Evolutionary conservation across 1,284 basidiomycete species (phyloP).

Genomic region (Heliocybe sulcata): DNA sequence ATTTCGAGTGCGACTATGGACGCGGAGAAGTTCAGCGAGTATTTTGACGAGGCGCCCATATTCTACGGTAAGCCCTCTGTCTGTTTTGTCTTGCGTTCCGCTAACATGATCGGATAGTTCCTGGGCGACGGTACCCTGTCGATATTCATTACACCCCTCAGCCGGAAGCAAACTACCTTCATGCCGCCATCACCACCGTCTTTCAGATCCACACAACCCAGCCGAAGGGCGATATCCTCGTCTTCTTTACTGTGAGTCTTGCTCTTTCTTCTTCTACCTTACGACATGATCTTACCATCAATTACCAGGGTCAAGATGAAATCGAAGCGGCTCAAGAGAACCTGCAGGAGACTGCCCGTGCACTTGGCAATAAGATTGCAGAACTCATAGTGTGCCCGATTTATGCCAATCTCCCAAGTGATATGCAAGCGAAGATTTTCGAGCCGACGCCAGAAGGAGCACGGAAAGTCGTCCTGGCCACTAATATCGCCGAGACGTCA

Average conservation of each 20-base stretch:
- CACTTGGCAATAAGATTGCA: slow-evolving; percentile 92
- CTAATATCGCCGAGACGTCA: slow-evolving; percentile 97
- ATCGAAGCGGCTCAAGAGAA: slow-evolving; percentile 98
- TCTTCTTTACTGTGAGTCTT: slow-evolving; percentile 84
- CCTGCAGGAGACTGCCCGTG: slow-evolving; percentile 89
- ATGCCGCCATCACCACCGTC: slow-evolving; percentile 96
- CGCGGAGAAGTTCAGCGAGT: slow-evolving; percentile 93
- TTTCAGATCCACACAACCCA: slow-evolving; percentile 99
- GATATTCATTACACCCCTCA: slow-evolving; percentile 98
- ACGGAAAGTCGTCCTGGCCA: slow-evolving; percentile 95
- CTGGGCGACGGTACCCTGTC: slow-evolving; percentile 95
- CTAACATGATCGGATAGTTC: slow-evolving; percentile 48
- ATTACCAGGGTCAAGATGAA: slow-evolving; percentile 89
- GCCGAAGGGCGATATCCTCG: slow-evolving; percentile 95
- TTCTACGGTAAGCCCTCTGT: slow-evolving; percentile 66
- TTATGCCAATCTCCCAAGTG: slow-evolving; percentile 95
- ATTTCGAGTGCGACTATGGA: slow-evolving; percentile 98
- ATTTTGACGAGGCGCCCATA: slow-evolving; percentile 91
- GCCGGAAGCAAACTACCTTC: slow-evolving; percentile 96
- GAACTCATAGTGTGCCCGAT: slow-evolving; percentile 97
- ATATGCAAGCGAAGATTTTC: slow-evolving; percentile 99
- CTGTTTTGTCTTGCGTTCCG: slow-evolving; percentile 1
- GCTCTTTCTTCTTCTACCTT: background rate
- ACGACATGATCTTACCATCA: slow-evolving; percentile 4
- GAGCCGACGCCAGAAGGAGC: slow-evolving; percentile 97